Conservation (phyloP, 352 stramenopile species). For the Saprolegnia parasitica region DNA sequence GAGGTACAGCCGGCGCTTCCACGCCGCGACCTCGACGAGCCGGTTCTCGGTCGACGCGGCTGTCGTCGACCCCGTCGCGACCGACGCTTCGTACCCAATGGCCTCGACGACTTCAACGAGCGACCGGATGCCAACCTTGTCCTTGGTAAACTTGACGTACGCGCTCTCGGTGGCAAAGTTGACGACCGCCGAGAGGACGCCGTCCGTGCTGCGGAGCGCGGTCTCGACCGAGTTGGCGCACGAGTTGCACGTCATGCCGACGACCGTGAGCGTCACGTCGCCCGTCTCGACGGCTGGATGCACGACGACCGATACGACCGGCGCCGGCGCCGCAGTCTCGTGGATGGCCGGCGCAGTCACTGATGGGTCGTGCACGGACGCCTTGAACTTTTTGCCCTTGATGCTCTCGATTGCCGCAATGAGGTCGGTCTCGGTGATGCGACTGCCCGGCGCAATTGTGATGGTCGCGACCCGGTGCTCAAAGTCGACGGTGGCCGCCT, state of each 20-base stretch:
- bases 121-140: constrained; percentile 67
- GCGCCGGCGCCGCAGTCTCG: too few relatives aligned
- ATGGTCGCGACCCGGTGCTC: constrained; percentile 49
- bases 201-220: constrained; percentile 66
- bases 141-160: constrained; percentile 67
- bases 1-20: constrained; percentile 80
- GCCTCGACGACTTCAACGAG: constrained; percentile 85
- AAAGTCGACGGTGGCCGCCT: constrained; percentile 70
- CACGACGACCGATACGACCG: constrained; percentile 21
- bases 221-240: constrained; percentile 89
- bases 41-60: constrained; percentile 80
- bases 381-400: constrained; percentile 59
- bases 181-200: constrained; percentile 73
- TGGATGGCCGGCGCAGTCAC: constrained; percentile 2
- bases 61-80: constrained; percentile 39
- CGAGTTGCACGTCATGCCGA: constrained; percentile 90
- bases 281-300: neutral
- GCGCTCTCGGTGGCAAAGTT: constrained; percentile 86
- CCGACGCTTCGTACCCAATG: constrained; percentile 87
- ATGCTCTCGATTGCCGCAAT: constrained; percentile 43
- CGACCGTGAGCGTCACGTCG: constrained; percentile 54
- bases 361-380: too few relatives aligned
- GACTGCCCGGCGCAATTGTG: constrained; percentile 52
- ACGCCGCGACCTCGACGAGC: constrained; percentile 70
- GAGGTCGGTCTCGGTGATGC: constrained; percentile 57